These are phyloP conservation scores for Aspergillus hortae DNA, from an alignment of 2,329 filamentous ascomycete species.

Conservation along the genomic window DNA sequence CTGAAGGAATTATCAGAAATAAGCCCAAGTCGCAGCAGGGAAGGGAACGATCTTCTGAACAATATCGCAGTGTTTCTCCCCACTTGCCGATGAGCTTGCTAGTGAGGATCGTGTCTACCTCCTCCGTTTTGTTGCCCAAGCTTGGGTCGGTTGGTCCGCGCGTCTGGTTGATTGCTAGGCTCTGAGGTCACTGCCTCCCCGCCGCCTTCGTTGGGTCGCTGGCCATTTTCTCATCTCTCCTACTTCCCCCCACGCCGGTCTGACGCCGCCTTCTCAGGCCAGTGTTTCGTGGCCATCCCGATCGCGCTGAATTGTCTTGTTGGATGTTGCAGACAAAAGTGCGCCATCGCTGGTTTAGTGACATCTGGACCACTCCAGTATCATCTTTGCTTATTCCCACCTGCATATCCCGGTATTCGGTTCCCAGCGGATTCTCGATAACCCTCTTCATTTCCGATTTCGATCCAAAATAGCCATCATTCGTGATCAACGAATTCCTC, in stretches of 20 bases:
- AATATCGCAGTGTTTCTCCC: background rate
- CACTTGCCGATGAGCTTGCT: slow-evolving; percentile 24
- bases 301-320: background rate
- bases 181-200: slow-evolving; percentile 15
- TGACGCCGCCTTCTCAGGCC: slow-evolving; percentile 3
- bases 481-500: background rate
- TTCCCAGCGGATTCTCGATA: too few relatives aligned
- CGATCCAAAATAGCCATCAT: too few relatives aligned
- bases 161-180: slow-evolving; percentile 11
- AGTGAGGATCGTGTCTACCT: slow-evolving; percentile 22
- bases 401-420: too few relatives aligned
- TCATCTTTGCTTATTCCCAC: background rate
- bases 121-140: slow-evolving; percentile 8
- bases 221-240: slow-evolving; percentile 1
- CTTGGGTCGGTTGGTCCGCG: slow-evolving; percentile 16
- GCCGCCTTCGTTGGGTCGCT: background rate
- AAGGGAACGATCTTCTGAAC: background rate
- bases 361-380: background rate
- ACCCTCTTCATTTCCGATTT: too few relatives aligned
- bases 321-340: background rate
- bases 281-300: background rate
- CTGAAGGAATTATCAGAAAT: background rate
- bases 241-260: slow-evolving; percentile 4
- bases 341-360: background rate
- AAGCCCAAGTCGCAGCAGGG: background rate